Conservation (phyloP, 2,329 filamentous ascomycete species). For the Grosmannia huntii region DNA sequence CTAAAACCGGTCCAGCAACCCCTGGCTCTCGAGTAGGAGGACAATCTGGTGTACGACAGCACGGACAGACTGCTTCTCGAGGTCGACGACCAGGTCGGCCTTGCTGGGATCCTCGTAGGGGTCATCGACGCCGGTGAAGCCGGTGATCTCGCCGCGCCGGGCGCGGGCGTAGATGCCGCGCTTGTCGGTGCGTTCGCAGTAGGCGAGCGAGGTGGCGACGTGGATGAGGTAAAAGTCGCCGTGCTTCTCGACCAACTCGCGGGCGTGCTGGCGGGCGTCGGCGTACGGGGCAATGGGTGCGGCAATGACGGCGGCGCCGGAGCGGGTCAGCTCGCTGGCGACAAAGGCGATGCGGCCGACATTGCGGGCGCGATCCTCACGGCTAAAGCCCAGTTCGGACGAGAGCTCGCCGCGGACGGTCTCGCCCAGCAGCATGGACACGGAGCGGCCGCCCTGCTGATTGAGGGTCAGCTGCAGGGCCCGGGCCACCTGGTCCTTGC, state of each 20-base stretch:
- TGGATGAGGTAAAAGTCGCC: conserved; percentile 93
- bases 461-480: conserved; percentile 95
- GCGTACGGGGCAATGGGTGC: conserved; percentile 94
- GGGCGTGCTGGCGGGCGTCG: conserved; percentile 59
- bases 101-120: conserved; percentile 80
- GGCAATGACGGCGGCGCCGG: conserved; percentile 88
- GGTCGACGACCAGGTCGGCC: conserved; percentile 73
- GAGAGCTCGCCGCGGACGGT: conserved; percentile 89
- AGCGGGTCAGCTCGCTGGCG: conserved; percentile 82
- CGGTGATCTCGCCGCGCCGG: conserved; percentile 82
- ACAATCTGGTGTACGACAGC: conserved; percentile 96
- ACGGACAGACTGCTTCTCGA: conserved; percentile 75
- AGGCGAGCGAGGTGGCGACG: conserved; percentile 82
- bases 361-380: conserved; percentile 86
- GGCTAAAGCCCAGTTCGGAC: conserved; percentile 88
- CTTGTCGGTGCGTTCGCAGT: conserved; percentile 92
- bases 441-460: conserved; percentile 90
- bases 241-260: conserved; percentile 74
- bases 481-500: conserved; percentile 93
- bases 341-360: conserved; percentile 95
- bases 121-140: conserved; percentile 96
- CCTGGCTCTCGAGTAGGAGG: conserved; percentile 77
- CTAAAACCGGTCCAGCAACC: conserved; percentile 63
- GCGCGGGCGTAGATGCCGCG: conserved; percentile 79
- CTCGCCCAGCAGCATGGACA: conserved; percentile 89